phyloP scores from a whole-genome alignment of 1,139 yeast genomes.

The Candida dubliniensis region DNA sequence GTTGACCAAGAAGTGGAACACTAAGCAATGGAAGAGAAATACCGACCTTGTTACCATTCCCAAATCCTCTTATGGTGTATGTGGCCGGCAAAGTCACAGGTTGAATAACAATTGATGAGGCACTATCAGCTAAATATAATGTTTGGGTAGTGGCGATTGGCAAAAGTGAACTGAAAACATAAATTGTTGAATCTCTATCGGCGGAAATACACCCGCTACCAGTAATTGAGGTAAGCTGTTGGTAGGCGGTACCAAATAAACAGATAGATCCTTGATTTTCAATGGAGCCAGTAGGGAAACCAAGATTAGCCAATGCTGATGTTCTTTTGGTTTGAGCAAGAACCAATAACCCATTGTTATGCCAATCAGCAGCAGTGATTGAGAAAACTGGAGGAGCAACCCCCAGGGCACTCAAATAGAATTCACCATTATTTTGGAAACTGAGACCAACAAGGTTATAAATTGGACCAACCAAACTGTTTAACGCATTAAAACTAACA shows the following conservation, averaged over 20 bases:
- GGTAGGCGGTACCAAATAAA: slow-evolving; percentile 24
- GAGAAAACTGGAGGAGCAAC: slow-evolving; percentile 20
- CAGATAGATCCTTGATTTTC: slow-evolving; percentile 33
- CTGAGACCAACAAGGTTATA: slow-evolving; percentile 21
- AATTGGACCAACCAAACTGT: slow-evolving; percentile 19
- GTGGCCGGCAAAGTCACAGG: slow-evolving; percentile 21
- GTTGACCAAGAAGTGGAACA: slow-evolving; percentile 12
- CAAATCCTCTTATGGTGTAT: slow-evolving; percentile 32
- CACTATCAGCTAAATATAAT: slow-evolving; percentile 21
- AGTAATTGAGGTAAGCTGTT: slow-evolving; percentile 23
- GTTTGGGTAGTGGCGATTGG: slow-evolving; percentile 21
- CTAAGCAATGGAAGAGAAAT: slow-evolving; percentile 18
- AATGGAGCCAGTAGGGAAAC: slow-evolving; percentile 19
- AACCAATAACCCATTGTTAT: slow-evolving; percentile 28
- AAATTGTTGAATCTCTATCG: slow-evolving; percentile 22
- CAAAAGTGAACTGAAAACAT: slow-evolving; percentile 20
- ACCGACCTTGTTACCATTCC: slow-evolving; percentile 30
- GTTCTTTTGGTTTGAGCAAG: slow-evolving; percentile 23
- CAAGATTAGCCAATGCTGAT: slow-evolving; percentile 21
- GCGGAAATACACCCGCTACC: slow-evolving; percentile 34
- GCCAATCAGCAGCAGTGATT: slow-evolving; percentile 24
- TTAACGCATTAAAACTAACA: slow-evolving; percentile 23
- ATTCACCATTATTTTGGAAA: slow-evolving; percentile 30
- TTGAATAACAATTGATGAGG: slow-evolving; percentile 22
- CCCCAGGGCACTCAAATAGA: slow-evolving; percentile 29